Evolutionary conservation across 495 filamentous ascomycete genomes (phyloP), one percentile per base, ranked within the genome.

Genomic region (Daldinia bambusicola): DNA sequence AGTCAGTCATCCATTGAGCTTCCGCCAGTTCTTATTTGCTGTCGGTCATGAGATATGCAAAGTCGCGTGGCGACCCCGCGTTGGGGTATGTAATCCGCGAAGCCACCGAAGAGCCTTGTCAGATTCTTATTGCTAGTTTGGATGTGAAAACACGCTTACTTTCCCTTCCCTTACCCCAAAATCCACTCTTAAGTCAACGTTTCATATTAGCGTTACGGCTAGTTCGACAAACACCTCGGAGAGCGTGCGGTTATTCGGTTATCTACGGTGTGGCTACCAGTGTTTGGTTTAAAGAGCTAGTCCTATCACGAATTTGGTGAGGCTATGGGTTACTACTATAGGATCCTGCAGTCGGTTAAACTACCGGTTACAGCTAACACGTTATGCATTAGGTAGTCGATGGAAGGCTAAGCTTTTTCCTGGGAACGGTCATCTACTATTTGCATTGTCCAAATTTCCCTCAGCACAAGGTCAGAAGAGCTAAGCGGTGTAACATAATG

Each of bases 11-110:
- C 43, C 65, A 36, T 60, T 41, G 9, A 40, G 22, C 22, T 9
- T 34, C 16, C 26, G 56, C 36, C 37, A 14, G 50, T 57, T 65
- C 50, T 57, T 50, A 62, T 48, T 20, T 51, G 48, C 56, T 63
- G 40, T 57, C 61, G 70, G 70, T 73, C 70, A 73, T 68, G 66
- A 61, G 31, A 53, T 57, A 66, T 73, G 70, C 61, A 66, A 14
- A 45, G 70, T 73, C 65, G 70, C 70, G 70, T 73, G 70, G 70
- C 70, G 30, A 61, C 70, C 66, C 70, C 66, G 61, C 70, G 70
- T 73, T 73, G 70, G 70, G 58, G 64, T 65, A 67, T 37, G 48
- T 43, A 36, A 53, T 31, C 69, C 69, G 53, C 32, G 56, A 72
- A 67, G 59, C 20, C 63, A 53, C 69, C 63, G 60, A 59, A 9